Conservation (phyloP, 176 grass and related monocot genomes). For the Aegilops sharonensis region DNA sequence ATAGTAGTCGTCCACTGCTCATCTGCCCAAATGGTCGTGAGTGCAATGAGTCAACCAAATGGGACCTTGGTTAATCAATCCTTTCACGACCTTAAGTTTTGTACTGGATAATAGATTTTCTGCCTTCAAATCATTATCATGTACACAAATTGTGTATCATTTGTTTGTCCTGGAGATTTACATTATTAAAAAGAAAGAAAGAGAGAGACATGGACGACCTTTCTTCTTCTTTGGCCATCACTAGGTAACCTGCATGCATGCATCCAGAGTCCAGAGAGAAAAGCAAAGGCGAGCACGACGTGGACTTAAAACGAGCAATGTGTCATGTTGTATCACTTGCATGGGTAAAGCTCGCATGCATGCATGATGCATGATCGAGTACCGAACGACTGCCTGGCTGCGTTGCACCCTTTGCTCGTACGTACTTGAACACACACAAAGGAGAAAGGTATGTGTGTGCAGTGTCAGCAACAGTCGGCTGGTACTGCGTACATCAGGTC, state of each 20-base stretch:
- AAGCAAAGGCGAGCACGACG: constrained; percentile 36
- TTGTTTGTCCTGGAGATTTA: background rate
- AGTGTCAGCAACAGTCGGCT: background rate
- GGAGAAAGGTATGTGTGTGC: background rate
- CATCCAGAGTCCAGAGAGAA: background rate
- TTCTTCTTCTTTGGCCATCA: constrained; percentile 23
- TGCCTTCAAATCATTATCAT: background rate
- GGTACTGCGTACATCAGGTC: constrained; percentile 9
- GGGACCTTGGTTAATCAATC: background rate
- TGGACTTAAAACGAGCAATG: constrained; percentile 35
- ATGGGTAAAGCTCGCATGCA: constrained; percentile 28
- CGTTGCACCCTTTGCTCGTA: background rate
- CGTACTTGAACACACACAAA: background rate
- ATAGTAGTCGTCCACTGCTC: background rate
- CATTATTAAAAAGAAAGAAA: too few relatives aligned
- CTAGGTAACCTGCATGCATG: background rate
- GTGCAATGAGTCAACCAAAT: background rate
- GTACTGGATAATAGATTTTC: background rate
- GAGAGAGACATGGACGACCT: background rate
- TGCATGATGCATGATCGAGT: constrained; percentile 2
- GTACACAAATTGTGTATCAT: background rate
- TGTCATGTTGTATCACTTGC: constrained; percentile 11
- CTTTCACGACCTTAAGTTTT: background rate
- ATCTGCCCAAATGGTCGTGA: background rate
- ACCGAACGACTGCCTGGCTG: background rate